A percentile compares a stretch with the other conserved stretches of the same genome.
phyloP scores from a whole-genome alignment of 495 filamentous ascomycete species.

The Podospora didyma region DNA sequence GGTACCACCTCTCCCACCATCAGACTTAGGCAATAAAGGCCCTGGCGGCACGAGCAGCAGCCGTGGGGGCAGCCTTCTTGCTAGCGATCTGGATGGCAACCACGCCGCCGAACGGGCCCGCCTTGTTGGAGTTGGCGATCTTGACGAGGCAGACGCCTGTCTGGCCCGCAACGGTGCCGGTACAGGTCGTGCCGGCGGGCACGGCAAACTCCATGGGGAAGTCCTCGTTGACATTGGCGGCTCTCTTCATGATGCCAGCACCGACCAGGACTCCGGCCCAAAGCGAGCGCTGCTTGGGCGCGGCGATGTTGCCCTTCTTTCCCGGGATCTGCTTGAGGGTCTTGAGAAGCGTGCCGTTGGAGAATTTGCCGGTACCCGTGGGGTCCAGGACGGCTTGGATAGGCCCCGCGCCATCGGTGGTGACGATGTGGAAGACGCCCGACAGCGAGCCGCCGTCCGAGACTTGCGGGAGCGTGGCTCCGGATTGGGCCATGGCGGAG shows the following conservation, averaged over 20 bases:
- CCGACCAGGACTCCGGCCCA: slow-evolving; percentile 22
- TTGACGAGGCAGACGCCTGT: slow-evolving; percentile 35
- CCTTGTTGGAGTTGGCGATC: slow-evolving; percentile 32
- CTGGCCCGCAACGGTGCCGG: slow-evolving; percentile 27
- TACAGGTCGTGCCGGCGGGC: slow-evolving; percentile 32
- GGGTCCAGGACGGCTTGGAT: slow-evolving; percentile 34
- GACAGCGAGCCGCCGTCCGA: slow-evolving; percentile 28
- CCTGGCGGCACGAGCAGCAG: not conserved
- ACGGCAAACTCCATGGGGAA: slow-evolving; percentile 27
- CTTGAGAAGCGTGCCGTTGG: slow-evolving; percentile 16
- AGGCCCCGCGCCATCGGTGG: slow-evolving; percentile 36
- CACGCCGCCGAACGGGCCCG: slow-evolving; percentile 38
- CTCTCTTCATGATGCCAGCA: slow-evolving; percentile 26
- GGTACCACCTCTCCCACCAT: not conserved
- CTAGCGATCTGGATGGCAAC: slow-evolving; percentile 33
- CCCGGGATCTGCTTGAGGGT: slow-evolving; percentile 22
- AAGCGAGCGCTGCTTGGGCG: slow-evolving; percentile 12
- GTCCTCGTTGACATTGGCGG: slow-evolving; percentile 33
- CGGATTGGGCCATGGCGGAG: slow-evolving; percentile 31
- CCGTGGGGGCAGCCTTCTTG: not conserved
- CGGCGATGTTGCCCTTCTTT: slow-evolving; percentile 26
- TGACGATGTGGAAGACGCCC: slow-evolving; percentile 35
- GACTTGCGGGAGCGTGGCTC: slow-evolving; percentile 33
- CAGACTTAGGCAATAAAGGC: slow-evolving; percentile 2
- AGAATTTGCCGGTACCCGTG: slow-evolving; percentile 31